Base-by-base conservation (phyloP, 108 stramenopile genomes). In the Craspedostauros australis region DNA sequence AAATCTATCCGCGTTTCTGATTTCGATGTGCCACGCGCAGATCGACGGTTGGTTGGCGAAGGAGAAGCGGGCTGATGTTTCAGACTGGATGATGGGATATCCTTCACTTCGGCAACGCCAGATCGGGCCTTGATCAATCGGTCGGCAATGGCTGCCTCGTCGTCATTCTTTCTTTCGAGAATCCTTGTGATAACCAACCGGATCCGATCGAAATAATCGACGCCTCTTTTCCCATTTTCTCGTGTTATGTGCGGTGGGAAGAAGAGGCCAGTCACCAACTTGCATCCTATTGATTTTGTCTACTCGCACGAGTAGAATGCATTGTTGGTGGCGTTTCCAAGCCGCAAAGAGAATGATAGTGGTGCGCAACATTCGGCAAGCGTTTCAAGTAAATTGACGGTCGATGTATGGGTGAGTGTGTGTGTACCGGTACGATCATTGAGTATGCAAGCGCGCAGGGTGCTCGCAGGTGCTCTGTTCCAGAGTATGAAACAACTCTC, bases 181-280 rank as follows among this genome's bases (percentile, higher is more conserved):
- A 82, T 36, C 4, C 62, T 38, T 24, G 71, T 72, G 36, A 86
- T 62, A 1, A 82, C 70, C 27, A 70, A 56, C 20, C 44, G 32
- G 11, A 79, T 53, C 24, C 53, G 62, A 45, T 59, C 61, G 45
- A 59, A 76, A 57, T 76, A 77, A 26, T 76, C 72, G 46, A 48
- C 33, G 6, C 46, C 59, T 26, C 43, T 52, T 27, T 49, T 42
- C 28, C 55, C 30, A 30, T 28, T 46, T 36, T 50, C 51, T 9
- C 46, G 50, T 19, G 37, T 31, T 16, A 66, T 47, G 19, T 65
- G 73, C 3, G 77, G 70, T 3, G 77, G 71, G n/a, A 66, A 48
- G 46, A 77, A 82, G 31, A 51, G 44, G 4, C 49, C 48, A n/a
- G 57, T 49, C 16, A 67, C 72, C 19, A 62, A 56, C 16, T 73